These are phyloP conservation scores for Ophryocystis elektroscirrha DNA, from an alignment of 169 alveolate species.

Conservation along the genomic window DNA sequence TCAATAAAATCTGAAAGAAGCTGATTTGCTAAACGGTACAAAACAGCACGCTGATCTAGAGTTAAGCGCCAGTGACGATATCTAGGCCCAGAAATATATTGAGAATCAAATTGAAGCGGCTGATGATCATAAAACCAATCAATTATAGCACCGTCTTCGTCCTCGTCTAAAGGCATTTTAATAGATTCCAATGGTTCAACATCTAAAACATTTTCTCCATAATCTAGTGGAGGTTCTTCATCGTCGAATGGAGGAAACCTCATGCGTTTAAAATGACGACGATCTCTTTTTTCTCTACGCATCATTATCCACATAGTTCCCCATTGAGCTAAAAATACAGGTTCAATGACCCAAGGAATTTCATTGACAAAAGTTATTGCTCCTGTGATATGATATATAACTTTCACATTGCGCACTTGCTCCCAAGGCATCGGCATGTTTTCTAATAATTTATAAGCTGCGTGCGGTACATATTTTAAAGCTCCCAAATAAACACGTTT, in stretches of 20 bases:
- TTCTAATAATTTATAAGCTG: constrained; percentile 89
- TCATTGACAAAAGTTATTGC: constrained; percentile 97
- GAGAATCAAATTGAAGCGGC: constrained; percentile 25
- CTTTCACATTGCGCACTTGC: constrained; percentile 75
- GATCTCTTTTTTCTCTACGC: constrained; percentile 96
- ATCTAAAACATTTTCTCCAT: constrained; percentile 86
- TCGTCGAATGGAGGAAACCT: constrained; percentile 99
- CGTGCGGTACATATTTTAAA: constrained; percentile 97
- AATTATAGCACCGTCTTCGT: constrained; percentile 88
- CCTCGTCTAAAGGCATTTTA: constrained; percentile 88
- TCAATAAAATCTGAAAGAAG: constrained; percentile 81
- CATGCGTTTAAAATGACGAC: constrained; percentile 99
- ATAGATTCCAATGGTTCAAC: constrained; percentile 96
- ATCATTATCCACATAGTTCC: constrained; percentile 99
- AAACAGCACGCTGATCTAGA: constrained; percentile 81
- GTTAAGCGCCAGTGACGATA: constrained; percentile 77
- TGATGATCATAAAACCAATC: constrained; percentile 87
- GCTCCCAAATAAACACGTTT: constrained; percentile 96
- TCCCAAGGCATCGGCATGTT: constrained; percentile 98
- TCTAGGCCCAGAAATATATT: constrained; percentile 57
- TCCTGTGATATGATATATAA: constrained; percentile 96
- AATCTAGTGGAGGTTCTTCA: constrained; percentile 99
- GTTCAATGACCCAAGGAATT: constrained; percentile 96
- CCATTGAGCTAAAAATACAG: constrained; percentile 98
- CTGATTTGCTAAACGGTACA: constrained; percentile 87